phyloP scores from a whole-genome alignment of 202 grass and related monocot genomes.

The Digitaria exilis region DNA sequence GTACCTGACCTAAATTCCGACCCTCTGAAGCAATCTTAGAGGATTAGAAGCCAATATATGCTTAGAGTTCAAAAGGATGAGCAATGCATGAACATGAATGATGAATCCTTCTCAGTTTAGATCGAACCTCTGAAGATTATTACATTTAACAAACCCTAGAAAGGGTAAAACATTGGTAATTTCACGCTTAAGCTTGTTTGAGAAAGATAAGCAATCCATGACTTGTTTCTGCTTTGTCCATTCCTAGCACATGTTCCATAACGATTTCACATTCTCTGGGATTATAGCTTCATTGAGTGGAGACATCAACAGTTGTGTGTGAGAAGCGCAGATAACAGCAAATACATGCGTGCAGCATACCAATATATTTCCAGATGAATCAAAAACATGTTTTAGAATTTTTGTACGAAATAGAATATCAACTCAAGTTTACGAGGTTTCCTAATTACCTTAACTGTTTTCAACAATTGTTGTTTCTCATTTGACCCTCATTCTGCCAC shows the following conservation, averaged over 20 bases:
- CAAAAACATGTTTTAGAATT: neutral
- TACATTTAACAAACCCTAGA: neutral
- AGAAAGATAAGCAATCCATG: neutral
- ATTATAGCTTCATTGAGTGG: slow-evolving; percentile 1
- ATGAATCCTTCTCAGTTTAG: neutral
- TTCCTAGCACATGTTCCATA: neutral
- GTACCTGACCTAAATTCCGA: neutral
- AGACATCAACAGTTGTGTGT: neutral
- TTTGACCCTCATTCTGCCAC: no score
- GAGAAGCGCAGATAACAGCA: neutral
- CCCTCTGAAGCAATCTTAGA: neutral
- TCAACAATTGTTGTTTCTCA: neutral
- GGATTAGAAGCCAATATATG: neutral
- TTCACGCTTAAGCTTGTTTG: neutral
- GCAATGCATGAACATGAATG: neutral
- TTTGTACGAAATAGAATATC: neutral
- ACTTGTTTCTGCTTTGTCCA: neutral
- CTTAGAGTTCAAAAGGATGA: neutral
- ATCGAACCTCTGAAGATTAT: neutral
- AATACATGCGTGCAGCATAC: neutral
- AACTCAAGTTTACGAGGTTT: neutral
- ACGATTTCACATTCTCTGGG: neutral
- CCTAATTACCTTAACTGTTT: neutral
- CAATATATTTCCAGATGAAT: neutral
- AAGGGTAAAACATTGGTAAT: neutral